Evolutionary conservation across 768 basidiomycete species (phyloP), one percentile per base, ranked within the genome.

Genomic region (Gymnopilus dilepis): DNA sequence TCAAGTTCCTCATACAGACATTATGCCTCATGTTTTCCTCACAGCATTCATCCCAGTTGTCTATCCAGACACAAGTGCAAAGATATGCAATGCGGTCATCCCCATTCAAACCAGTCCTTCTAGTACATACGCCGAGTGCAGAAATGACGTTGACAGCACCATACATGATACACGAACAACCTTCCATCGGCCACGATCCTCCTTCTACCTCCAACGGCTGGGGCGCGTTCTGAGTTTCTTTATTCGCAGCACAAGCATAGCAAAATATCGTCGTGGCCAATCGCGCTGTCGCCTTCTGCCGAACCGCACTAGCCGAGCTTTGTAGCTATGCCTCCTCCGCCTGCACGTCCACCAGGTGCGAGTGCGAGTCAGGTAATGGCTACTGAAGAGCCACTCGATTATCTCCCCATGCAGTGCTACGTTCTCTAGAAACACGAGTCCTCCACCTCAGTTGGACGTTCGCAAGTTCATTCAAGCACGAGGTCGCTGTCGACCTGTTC

Each of bases 401-500:
- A 41, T 58, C 21, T 63, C 62, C 21, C 62, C 62, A 13, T 59
- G 55, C 34, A 55, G 62, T 21, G 54, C 62, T 24, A 48, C 62
- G 17, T 63, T 63, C 37, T 42, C 61, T 48, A 56, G 56, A 2
- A 58, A 54, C 12, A 58, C 58, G 59, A 28, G 47, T 5, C 47
- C 47, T 0, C 65, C 65, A 8, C 65, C 66, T 22, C 59, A 60
- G 30, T 59, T 69, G 52, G 70, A 72, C 53, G 73, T 70, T 66
- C 75, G 21, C 80, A 48, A 28, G 65, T 74, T 17, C 80, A 48
- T 48, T 48, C 45, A 26, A 12, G 83, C 28, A 80, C 79, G 9
- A 78, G 81, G 15, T 84, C 85, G 5, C 76, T 84, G 45, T 85
- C 86, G 6, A 76, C 82, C 3, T 79, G 2, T 84, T 82, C 67